Percentiles rank a stretch among this genome's conserved stretches.
Evolutionary conservation across 2,329 filamentous ascomycete species (phyloP).

Genomic region (Paraconiothyrium brasiliense): DNA sequence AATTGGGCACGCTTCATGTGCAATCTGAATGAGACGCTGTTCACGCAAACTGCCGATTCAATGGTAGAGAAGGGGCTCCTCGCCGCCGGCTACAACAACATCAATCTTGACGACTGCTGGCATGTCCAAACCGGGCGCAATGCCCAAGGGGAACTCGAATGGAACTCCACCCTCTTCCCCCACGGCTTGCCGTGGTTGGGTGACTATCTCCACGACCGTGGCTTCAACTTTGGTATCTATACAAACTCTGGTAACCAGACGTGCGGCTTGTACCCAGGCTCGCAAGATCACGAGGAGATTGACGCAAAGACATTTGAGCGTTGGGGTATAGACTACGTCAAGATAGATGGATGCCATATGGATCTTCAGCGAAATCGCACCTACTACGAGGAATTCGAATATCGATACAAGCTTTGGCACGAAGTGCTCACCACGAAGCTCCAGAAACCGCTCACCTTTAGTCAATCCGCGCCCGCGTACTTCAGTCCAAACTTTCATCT

Average conservation of each 20-base stretch:
- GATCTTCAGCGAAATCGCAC: constrained; percentile 29
- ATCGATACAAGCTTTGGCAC: constrained; percentile 56
- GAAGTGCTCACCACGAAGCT: constrained; percentile 47
- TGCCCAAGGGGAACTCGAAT: constrained; percentile 51
- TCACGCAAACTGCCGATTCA: constrained; percentile 58
- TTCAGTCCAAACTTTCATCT: constrained; percentile 46
- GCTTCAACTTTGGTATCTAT: constrained; percentile 60
- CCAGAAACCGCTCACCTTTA: constrained; percentile 54
- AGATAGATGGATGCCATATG: constrained; percentile 32
- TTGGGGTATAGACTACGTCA: constrained; percentile 53
- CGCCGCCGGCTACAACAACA: constrained; percentile 48
- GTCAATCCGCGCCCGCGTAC: constrained; percentile 59
- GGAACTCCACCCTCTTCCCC: constrained; percentile 55
- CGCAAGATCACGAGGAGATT: constrained; percentile 52
- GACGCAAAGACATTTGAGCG: constrained; percentile 53
- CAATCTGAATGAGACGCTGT: constrained; percentile 60
- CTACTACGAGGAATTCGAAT: constrained; percentile 35
- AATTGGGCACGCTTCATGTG: constrained; percentile 62
- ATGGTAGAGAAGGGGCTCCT: constrained; percentile 56
- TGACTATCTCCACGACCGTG: constrained; percentile 48
- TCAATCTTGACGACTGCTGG: constrained; percentile 61
- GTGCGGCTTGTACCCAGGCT: constrained; percentile 57
- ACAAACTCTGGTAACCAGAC: constrained; percentile 56
- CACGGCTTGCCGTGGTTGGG: constrained; percentile 56
- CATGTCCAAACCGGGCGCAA: constrained; percentile 45